Evolutionary conservation across 495 filamentous ascomycete species (phyloP).

Genomic region (Talaromyces ruber): DNA sequence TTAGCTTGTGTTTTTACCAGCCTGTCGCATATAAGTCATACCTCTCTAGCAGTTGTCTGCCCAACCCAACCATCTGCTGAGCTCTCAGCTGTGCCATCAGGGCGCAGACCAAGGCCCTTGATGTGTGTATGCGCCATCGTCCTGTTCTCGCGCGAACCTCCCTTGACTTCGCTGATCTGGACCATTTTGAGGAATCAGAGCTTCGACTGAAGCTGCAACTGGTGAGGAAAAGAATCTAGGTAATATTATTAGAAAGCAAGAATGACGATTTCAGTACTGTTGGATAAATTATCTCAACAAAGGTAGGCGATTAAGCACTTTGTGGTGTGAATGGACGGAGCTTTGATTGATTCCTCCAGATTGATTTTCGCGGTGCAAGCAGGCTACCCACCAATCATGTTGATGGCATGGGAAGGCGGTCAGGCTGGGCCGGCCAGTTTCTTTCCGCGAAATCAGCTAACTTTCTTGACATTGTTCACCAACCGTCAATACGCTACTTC

Average conservation of each 20-base stretch:
- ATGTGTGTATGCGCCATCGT: conserved; percentile 97
- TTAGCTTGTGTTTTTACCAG: conserved; percentile 3
- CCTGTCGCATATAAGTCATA: conserved; percentile 15
- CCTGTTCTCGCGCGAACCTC: conserved; percentile 88
- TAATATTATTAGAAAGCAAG: neutral
- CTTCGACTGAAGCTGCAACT: conserved; percentile 6
- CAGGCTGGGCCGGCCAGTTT: neutral
- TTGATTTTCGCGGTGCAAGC: conserved; percentile 1
- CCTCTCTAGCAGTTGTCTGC: conserved; percentile 81
- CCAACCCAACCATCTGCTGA: conserved; percentile 78
- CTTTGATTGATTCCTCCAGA: conserved; percentile 1
- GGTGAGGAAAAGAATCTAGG: neutral
- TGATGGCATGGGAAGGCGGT: neutral
- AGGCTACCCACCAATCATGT: neutral
- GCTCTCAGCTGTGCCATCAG: conserved; percentile 73
- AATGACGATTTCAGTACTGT: neutral
- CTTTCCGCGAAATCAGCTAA: conserved; percentile 4
- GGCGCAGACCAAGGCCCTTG: conserved; percentile 77
- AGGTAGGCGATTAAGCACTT: neutral
- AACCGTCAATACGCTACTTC: neutral
- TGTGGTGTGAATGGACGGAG: neutral
- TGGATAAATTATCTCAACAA: neutral
- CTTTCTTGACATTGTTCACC: neutral
- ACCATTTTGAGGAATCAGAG: conserved; percentile 53
- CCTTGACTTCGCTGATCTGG: conserved; percentile 92